Evolutionary conservation across 176 grass and related monocot genomes (phyloP).

Genomic region (Typha latifolia): DNA sequence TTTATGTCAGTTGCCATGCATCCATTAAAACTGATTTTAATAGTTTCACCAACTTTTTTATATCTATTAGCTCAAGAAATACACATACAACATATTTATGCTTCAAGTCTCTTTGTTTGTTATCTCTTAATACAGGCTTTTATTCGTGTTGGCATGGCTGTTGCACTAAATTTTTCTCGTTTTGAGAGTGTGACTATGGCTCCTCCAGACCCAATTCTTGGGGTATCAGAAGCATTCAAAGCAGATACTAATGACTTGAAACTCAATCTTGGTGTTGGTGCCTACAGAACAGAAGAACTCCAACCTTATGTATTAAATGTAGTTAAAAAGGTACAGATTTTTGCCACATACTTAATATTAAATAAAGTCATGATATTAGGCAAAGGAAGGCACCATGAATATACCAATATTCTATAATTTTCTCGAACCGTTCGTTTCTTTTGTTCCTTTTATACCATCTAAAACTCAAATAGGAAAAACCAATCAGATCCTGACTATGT

Average conservation of each 20-base stretch:
- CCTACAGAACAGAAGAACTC: slow-evolving; percentile 88
- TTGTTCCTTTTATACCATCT: not conserved
- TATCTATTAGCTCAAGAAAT: too few species aligned
- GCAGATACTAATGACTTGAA: slow-evolving; percentile 68
- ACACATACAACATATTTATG: not conserved
- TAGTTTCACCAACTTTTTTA: too few species aligned
- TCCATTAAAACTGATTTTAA: too few species aligned
- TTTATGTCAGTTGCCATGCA: too few species aligned
- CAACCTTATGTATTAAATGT: slow-evolving; percentile 80
- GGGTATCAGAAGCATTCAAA: slow-evolving; percentile 89
- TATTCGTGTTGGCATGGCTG: slow-evolving; percentile 36
- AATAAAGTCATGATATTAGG: not conserved
- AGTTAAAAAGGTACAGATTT: slow-evolving; percentile 64
- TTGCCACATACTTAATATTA: not conserved
- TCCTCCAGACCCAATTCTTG: slow-evolving; percentile 90
- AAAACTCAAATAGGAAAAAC: not conserved
- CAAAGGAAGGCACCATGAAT: too few species aligned
- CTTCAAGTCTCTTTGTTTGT: slow-evolving; percentile 2
- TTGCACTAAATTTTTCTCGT: slow-evolving; percentile 64
- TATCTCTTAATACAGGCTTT: slow-evolving; percentile 28
- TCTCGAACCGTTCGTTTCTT: not conserved
- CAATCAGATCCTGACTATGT: too few species aligned
- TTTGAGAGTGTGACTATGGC: slow-evolving; percentile 90
- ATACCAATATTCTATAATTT: not conserved
- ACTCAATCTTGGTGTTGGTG: slow-evolving; percentile 90